Base-by-base conservation (phyloP, 148 eudicot species). In the Drosera capensis region DNA sequence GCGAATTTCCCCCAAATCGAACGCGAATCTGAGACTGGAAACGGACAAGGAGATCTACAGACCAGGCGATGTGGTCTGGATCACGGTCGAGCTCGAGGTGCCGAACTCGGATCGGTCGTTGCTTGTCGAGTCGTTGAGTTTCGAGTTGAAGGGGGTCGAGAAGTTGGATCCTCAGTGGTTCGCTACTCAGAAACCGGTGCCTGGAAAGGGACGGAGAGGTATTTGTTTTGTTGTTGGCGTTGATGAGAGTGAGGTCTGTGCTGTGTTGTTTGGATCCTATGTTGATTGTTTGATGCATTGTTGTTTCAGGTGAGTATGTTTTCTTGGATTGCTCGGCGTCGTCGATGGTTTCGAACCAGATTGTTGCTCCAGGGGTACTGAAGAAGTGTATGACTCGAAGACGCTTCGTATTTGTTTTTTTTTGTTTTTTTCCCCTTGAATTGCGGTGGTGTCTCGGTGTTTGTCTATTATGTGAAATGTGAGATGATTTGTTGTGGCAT, bases 361-460 rank as follows among this genome's bases (percentile, higher is more conserved):
- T 80, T 40, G 35, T 90, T 41, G 69, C 79, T 25, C 36, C 72
- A 4, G 80, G 95, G 58, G 45, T 62, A 30, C 61, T 76, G 22
- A 90, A 70, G 63, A 80, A 70, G 55, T 90, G 99, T 90, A 71
- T 73, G 97, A n/a, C n/a, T n/a, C n/a, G n/a, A n/a, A n/a, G n/a
- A n/a, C n/a, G n/a, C n/a, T n/a, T n/a, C n/a, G n/a, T n/a, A n/a
- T 55, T 62, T 13, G 34, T 40, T 57, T 42, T 28, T 39, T 23
- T 54, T 15, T 63, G 22, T 31, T 36, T 42, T 35, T 20, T 20
- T n/a, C 52, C 13, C 46, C 1, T 25, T 23, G 17, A 1, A 25
- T 48, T 43, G 8, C n/a, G n/a, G n/a, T n/a, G n/a, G n/a, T n/a
- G n/a, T n/a, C n/a, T n/a, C n/a, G n/a, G n/a, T n/a, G n/a, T n/a